Percentiles rank a stretch among this genome's conserved stretches.
Conservation (phyloP, 176 grass and related monocot species). For the Aegilops speltoides region DNA sequence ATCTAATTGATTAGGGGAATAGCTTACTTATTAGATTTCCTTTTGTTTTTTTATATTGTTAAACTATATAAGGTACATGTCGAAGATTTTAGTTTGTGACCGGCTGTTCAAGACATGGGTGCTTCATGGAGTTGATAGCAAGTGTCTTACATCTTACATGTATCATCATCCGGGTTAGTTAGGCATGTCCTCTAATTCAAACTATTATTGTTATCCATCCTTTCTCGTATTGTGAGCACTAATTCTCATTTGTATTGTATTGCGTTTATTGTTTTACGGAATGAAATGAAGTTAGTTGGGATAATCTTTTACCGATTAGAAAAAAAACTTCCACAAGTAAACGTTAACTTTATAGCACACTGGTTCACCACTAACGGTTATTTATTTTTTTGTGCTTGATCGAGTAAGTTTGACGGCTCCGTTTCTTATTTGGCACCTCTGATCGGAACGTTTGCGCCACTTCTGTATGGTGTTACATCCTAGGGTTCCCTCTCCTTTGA, state of each 20-base stretch:
- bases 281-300: not conserved
- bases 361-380: not conserved
- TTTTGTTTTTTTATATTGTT: not conserved
- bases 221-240: not conserved
- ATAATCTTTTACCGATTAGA: not conserved
- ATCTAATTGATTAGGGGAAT: not conserved
- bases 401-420: slow-evolving; percentile 6
- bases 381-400: not conserved
- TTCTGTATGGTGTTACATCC: not conserved
- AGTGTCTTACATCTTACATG: not conserved
- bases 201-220: not conserved
- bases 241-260: not conserved
- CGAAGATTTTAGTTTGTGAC: not conserved
- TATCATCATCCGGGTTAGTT: not conserved
- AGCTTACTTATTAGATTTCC: not conserved
- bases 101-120: not conserved
- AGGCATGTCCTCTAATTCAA: not conserved
- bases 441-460: not conserved
- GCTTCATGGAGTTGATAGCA: not conserved
- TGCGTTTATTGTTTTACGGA: not conserved
- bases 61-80: not conserved
- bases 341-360: not conserved
- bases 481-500: not conserved
- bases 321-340: not conserved
- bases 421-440: not conserved